Percentiles rank a stretch among this genome's conserved stretches.
Conservation (phyloP, 225 moss, liverwort and hornwort genomes). For the Marchantia paleacea region DNA sequence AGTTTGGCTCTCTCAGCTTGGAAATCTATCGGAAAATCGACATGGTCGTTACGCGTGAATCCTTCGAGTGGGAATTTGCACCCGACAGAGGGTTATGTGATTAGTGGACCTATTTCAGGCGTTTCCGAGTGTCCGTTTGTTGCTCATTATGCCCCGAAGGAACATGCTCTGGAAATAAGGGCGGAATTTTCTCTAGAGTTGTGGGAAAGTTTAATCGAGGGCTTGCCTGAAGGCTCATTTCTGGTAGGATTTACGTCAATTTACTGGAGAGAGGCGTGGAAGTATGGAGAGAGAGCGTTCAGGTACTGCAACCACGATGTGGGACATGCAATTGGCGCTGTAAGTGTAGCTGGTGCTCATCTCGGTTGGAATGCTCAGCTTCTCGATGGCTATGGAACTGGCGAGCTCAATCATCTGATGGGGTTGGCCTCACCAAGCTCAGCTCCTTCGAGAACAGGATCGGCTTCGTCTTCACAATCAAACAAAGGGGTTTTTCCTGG, state of each 20-base stretch:
- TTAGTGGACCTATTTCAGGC: constrained; percentile 57
- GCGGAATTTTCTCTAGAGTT: constrained; percentile 53
- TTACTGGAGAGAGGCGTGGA: constrained; percentile 89
- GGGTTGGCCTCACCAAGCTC: constrained; percentile 46
- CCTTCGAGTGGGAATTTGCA: constrained; percentile 89
- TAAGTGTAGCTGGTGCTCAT: constrained; percentile 58
- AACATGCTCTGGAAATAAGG: constrained; percentile 71
- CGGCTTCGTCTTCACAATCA: constrained; percentile 36
- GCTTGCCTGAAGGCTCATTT: constrained; percentile 58
- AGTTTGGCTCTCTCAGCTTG: constrained; percentile 82
- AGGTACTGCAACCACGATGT: constrained; percentile 93
- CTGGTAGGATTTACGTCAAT: constrained; percentile 66
- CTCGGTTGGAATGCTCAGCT: constrained; percentile 76
- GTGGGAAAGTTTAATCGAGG: constrained; percentile 52
- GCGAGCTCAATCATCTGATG: constrained; percentile 50
- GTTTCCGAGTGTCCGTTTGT: constrained; percentile 57
- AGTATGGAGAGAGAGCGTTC: constrained; percentile 87
- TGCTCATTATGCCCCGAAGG: constrained; percentile 77
- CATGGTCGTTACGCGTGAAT: constrained; percentile 82
- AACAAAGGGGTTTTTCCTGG: constrained; percentile 54
- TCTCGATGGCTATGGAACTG: constrained; percentile 57
- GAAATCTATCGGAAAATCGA: constrained; percentile 66
- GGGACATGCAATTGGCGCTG: constrained; percentile 79
- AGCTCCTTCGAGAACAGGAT: neutral
- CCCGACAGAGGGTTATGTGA: constrained; percentile 77